Percentiles rank a stretch among this genome's conserved stretches.
Conservation (phyloP, 2,329 filamentous ascomycete genomes). For the Calonectria fujianensis region DNA sequence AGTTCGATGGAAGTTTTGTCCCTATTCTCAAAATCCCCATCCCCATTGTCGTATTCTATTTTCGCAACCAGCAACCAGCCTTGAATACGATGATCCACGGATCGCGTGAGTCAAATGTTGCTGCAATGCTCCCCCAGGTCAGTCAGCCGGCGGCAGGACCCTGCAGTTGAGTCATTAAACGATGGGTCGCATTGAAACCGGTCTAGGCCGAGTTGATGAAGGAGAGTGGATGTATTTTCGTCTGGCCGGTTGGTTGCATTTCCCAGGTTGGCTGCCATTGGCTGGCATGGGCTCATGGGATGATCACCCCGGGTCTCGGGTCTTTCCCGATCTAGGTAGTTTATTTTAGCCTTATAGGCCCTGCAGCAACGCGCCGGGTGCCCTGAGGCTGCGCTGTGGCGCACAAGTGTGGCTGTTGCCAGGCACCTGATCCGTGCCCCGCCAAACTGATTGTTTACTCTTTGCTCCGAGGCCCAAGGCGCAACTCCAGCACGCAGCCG, state of each 20-base stretch:
- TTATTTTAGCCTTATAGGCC: background rate
- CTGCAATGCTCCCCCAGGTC: constrained; percentile 2
- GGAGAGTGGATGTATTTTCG: background rate
- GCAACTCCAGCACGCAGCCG: constrained; percentile 16
- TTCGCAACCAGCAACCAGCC: background rate
- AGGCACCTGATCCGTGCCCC: constrained; percentile 16
- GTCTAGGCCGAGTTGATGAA: constrained; percentile 9
- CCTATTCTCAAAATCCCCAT: background rate
- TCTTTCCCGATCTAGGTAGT: constrained; percentile 12
- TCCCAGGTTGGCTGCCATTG: background rate
- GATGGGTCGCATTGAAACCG: constrained; percentile 16
- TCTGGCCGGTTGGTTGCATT: background rate
- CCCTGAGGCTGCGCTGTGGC: constrained; percentile 9
- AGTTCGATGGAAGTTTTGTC: background rate
- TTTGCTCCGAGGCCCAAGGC: constrained; percentile 28
- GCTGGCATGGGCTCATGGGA: constrained; percentile 13
- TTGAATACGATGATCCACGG: background rate
- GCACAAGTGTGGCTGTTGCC: constrained; percentile 9
- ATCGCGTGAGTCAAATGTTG: background rate
- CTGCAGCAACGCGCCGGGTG: background rate
- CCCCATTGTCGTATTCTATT: background rate
- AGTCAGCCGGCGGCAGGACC: constrained; percentile 18
- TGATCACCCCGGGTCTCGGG: constrained; percentile 10
- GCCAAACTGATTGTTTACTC: constrained; percentile 10
- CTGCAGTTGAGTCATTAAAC: constrained; percentile 28